A percentile compares a stretch with the other conserved stretches of the same genome.
phyloP scores from a whole-genome alignment of 192 early-diverging fungal species.

The Glomus cerebriforme region DNA sequence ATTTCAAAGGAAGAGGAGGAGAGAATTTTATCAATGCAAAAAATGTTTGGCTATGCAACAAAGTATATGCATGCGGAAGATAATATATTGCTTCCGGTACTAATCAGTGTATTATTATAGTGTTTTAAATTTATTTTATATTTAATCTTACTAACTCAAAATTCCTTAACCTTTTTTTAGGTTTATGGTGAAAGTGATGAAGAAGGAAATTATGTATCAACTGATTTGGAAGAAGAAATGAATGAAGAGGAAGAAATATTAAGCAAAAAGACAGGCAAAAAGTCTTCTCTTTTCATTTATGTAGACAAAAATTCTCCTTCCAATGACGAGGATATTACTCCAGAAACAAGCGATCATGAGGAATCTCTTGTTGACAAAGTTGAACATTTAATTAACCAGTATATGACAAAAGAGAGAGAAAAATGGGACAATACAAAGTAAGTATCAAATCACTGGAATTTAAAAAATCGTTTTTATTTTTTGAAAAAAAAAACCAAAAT shows the following conservation, averaged over 20 bases:
- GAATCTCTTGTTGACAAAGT: background rate
- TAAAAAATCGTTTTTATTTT: too few species aligned
- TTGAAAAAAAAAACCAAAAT: background rate
- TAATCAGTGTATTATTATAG: background rate
- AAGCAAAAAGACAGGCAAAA: background rate
- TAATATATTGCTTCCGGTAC: background rate
- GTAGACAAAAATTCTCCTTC: background rate
- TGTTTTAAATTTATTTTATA: too few species aligned
- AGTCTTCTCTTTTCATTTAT: background rate
- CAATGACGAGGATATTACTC: background rate
- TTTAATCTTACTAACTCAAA: background rate
- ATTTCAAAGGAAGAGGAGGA: background rate
- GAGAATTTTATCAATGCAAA: background rate
- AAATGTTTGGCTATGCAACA: background rate
- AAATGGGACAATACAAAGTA: background rate
- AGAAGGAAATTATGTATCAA: background rate
- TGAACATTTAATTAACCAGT: background rate
- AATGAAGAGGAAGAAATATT: constrained; percentile 2
- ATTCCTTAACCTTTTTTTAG: background rate
- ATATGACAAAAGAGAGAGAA: background rate
- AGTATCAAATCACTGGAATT: background rate
- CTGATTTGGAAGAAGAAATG: constrained; percentile 11
- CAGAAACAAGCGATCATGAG: background rate
- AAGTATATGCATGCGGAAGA: constrained; percentile 1
- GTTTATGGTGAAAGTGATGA: constrained; percentile 19